These are phyloP conservation scores for Exophiala aquamarina DNA, from an alignment of 2,329 filamentous ascomycete species.

Conservation along the genomic window DNA sequence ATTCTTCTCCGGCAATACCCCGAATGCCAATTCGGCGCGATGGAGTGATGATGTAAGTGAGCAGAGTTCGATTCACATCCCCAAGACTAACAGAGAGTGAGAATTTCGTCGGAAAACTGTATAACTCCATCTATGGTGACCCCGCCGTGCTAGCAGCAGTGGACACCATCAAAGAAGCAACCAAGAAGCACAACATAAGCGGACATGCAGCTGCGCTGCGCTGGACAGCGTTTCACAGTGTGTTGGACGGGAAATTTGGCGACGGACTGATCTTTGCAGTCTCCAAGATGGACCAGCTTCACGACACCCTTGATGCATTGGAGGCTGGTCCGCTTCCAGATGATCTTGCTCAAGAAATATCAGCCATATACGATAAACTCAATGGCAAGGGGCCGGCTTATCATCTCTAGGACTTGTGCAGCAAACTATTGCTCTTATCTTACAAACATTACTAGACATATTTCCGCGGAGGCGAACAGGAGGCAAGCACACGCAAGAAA, in stretches of 20 bases:
- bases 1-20: conserved; percentile 29
- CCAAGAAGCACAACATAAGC: conserved; percentile 35
- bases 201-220: conserved; percentile 44
- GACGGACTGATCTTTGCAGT: conserved; percentile 31
- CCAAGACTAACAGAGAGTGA: background rate
- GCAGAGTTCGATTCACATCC: background rate
- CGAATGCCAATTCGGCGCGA: conserved; percentile 13
- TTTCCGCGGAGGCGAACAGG: too few relatives aligned
- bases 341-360: conserved; percentile 10
- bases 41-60: conserved; percentile 18
- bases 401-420: conserved; percentile 8
- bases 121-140: conserved; percentile 30
- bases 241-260: conserved; percentile 32
- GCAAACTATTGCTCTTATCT: too few relatives aligned
- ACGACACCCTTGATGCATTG: conserved; percentile 10
- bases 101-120: conserved; percentile 27
- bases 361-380: conserved; percentile 31
- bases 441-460: too few relatives aligned
- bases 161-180: conserved; percentile 29
- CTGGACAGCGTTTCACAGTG: conserved; percentile 42
- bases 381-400: conserved; percentile 14
- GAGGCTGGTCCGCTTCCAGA: conserved; percentile 15
- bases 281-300: conserved; percentile 12
- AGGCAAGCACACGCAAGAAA: too few relatives aligned
- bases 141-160: conserved; percentile 31